Conservation (phyloP, 306 rosid genomes). For the Vigna radiata region DNA sequence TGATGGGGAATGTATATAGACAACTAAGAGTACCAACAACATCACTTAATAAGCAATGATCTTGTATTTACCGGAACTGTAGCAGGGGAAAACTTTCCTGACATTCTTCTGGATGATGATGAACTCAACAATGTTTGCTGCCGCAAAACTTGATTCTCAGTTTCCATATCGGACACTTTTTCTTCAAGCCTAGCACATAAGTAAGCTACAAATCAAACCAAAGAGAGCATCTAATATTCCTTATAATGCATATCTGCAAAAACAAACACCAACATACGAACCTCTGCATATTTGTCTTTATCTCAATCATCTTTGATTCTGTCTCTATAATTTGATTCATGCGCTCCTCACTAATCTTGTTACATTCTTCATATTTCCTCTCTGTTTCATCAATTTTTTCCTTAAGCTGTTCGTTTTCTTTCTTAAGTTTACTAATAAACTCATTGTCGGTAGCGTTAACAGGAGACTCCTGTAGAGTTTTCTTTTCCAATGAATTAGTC, state of each 20-base stretch:
- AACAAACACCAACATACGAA: constrained; percentile 40
- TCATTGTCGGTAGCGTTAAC: constrained; percentile 56
- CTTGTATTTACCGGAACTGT: constrained; percentile 58
- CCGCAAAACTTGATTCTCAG: constrained; percentile 79
- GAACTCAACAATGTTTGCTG: constrained; percentile 72
- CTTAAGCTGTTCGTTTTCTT: constrained; percentile 81
- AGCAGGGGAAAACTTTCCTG: constrained; percentile 52
- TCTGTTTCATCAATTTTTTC: constrained; percentile 77
- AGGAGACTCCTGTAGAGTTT: constrained; percentile 50
- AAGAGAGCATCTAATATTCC: constrained; percentile 29
- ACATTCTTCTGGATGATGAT: constrained; percentile 69
- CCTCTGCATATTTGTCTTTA: constrained; percentile 91
- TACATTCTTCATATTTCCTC: constrained; percentile 58
- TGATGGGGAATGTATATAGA: constrained; percentile 9
- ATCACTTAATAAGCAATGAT: constrained; percentile 22
- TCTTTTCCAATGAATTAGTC: constrained; percentile 44
- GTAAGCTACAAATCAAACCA: constrained; percentile 32
- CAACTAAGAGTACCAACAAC: constrained; percentile 6
- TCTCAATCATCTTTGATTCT: constrained; percentile 79
- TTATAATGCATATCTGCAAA: constrained; percentile 33
- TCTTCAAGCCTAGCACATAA: constrained; percentile 79
- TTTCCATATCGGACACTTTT: constrained; percentile 82
- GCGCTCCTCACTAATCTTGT: constrained; percentile 71
- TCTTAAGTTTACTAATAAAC: constrained; percentile 51
- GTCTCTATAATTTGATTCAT: constrained; percentile 79